These are phyloP conservation scores for Xylaria acuta DNA, from an alignment of 495 filamentous ascomycete genomes.

Conservation along the genomic window DNA sequence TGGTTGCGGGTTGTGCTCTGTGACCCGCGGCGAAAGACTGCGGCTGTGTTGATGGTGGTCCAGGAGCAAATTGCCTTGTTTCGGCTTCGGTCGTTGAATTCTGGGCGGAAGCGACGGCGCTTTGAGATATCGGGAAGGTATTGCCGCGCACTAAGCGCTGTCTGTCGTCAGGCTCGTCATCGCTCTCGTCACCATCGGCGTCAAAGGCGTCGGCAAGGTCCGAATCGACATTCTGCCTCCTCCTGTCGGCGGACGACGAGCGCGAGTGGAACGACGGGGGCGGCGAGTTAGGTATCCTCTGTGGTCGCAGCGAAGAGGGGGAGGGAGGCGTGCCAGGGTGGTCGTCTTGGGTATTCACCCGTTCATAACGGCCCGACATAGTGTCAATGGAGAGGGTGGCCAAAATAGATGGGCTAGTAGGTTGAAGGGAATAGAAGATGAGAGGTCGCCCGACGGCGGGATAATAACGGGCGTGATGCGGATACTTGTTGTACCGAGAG, in stretches of 20 bases:
- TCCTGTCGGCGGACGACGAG: constrained; percentile 71
- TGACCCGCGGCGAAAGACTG: constrained; percentile 33
- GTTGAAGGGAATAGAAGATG: constrained; percentile 3
- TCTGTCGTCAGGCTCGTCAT: constrained; percentile 80
- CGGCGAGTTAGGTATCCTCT: constrained; percentile 76
- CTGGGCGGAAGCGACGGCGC: constrained; percentile 26
- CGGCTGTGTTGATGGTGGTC: constrained; percentile 29
- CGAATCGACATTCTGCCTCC: constrained; percentile 65
- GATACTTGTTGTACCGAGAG: neutral
- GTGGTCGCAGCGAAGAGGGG: constrained; percentile 42
- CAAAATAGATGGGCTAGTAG: neutral
- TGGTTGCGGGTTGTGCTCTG: constrained; percentile 42
- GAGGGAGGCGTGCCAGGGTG: constrained; percentile 47
- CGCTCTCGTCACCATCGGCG: constrained; percentile 72
- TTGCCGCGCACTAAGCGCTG: constrained; percentile 83
- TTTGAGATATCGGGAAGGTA: constrained; percentile 47
- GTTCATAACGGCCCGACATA: constrained; percentile 85
- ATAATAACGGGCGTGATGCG: neutral
- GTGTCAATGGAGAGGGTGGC: constrained; percentile 42
- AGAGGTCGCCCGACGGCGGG: neutral
- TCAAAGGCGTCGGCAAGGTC: constrained; percentile 92
- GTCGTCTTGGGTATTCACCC: constrained; percentile 68
- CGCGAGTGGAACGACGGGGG: constrained; percentile 94
- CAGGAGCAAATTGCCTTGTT: constrained; percentile 20
- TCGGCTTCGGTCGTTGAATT: constrained; percentile 26